phyloP scores from a whole-genome alignment of 495 filamentous ascomycete genomes.

The Aspergillus sclerotioniger region DNA sequence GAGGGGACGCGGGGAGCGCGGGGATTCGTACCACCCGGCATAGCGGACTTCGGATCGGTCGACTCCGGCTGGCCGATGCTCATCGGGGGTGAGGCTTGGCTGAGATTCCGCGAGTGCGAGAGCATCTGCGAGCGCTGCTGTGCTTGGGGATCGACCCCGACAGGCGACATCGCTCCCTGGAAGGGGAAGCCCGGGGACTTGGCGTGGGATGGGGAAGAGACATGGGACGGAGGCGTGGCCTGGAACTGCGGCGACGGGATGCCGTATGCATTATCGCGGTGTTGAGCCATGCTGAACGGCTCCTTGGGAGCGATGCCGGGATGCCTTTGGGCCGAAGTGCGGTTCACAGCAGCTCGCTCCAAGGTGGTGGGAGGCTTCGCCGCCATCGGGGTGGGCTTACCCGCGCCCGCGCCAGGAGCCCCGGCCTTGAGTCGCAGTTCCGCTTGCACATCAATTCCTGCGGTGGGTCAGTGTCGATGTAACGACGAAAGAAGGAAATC shows the following conservation, averaged over 20 bases:
- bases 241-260: slow-evolving; percentile 62
- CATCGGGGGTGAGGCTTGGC: slow-evolving; percentile 40
- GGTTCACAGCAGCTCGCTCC: slow-evolving; percentile 69
- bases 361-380: slow-evolving; percentile 61
- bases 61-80: slow-evolving; percentile 43
- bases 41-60: slow-evolving; percentile 34
- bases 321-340: slow-evolving; percentile 66
- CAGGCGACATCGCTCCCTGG: slow-evolving; percentile 69
- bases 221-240: slow-evolving; percentile 79
- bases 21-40: slow-evolving; percentile 24
- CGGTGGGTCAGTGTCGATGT: slow-evolving; percentile 14
- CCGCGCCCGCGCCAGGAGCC: slow-evolving; percentile 57
- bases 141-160: slow-evolving; percentile 57
- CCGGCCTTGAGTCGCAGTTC: slow-evolving; percentile 88
- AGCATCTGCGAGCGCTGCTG: slow-evolving; percentile 46
- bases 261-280: slow-evolving; percentile 48
- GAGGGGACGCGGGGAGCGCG: slow-evolving; percentile 40
- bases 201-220: slow-evolving; percentile 68
- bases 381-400: slow-evolving; percentile 53
- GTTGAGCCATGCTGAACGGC: slow-evolving; percentile 53
- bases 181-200: slow-evolving; percentile 69
- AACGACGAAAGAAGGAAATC: neutral
- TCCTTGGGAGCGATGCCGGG: slow-evolving; percentile 72
- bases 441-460: slow-evolving; percentile 96
- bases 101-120: slow-evolving; percentile 42